phyloP scores from a whole-genome alignment of 305 asterid genomes.

The Andrographis paniculata region DNA sequence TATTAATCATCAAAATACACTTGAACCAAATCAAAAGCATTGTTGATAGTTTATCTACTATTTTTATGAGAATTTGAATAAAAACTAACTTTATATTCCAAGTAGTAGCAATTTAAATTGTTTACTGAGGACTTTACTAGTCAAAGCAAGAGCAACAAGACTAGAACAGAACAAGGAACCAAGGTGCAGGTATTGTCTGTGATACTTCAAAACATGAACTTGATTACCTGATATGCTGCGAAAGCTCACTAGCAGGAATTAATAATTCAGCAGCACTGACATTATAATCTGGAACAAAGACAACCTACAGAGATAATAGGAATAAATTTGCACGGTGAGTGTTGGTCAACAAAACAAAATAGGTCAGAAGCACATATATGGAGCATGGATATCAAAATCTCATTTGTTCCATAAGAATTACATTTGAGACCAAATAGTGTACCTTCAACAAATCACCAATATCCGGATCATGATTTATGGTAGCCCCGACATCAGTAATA shows the following conservation, averaged over 20 bases:
- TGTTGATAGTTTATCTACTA: too few relatives aligned
- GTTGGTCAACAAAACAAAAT: constrained; percentile 10
- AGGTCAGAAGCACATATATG: too few relatives aligned
- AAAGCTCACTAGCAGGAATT: constrained; percentile 84
- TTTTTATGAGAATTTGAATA: not conserved
- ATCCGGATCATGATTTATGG: constrained; percentile 82
- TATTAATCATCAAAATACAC: too few relatives aligned
- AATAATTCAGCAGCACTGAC: constrained; percentile 82
- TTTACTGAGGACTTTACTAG: not conserved
- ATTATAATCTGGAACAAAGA: constrained; percentile 90
- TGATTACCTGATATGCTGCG: constrained; percentile 82
- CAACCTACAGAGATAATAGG: constrained; percentile 40
- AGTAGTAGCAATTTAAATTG: not conserved
- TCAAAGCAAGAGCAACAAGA: not conserved
- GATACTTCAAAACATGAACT: constrained; percentile 13
- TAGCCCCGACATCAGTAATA: constrained; percentile 81
- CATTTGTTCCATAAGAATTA: not conserved
- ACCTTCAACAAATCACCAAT: constrained; percentile 88
- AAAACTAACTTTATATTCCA: not conserved
- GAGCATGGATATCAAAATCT: too few relatives aligned
- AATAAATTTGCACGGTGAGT: constrained; percentile 2
- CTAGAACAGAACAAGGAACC: constrained; percentile 7
- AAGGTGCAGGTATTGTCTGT: constrained; percentile 5
- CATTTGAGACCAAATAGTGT: constrained; percentile 10
- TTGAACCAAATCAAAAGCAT: too few relatives aligned